Conservation (phyloP, 2,329 filamentous ascomycete species). For the Trichoderma semiorbis region DNA sequence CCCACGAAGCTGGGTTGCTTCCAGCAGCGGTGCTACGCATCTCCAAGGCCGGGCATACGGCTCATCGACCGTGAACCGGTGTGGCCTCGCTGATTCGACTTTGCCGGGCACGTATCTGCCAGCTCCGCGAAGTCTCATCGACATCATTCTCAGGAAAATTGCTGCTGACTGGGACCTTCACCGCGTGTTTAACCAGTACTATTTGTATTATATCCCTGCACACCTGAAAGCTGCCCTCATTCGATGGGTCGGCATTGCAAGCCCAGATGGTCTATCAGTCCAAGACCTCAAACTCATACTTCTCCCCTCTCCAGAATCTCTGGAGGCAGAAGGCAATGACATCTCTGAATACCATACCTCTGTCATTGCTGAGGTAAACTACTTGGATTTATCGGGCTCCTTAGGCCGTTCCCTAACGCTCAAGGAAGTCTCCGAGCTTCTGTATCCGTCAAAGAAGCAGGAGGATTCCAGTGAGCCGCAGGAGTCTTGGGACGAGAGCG, state of each 20-base stretch:
- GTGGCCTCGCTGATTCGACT: conserved; percentile 19
- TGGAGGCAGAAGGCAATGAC: conserved; percentile 21
- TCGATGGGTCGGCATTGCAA: conserved; percentile 45
- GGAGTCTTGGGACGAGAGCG: conserved; percentile 53
- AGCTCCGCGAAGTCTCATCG: conserved; percentile 47
- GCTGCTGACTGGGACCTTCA: conserved; percentile 55
- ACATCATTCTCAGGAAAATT: conserved; percentile 48
- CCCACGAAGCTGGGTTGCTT: conserved; percentile 52
- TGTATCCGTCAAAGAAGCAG: conserved; percentile 40
- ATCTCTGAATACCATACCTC: neutral
- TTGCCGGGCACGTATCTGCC: conserved; percentile 48
- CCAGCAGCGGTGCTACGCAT: conserved; percentile 25
- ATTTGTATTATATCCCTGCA: conserved; percentile 54
- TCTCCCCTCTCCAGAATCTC: conserved; percentile 30
- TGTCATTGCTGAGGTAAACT: conserved; percentile 39
- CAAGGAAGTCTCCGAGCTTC: conserved; percentile 49
- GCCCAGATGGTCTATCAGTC: conserved; percentile 46
- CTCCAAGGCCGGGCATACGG: conserved; percentile 19
- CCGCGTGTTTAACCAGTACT: conserved; percentile 53
- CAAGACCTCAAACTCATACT: conserved; percentile 50
- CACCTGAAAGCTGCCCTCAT: conserved; percentile 51
- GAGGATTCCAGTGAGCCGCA: conserved; percentile 32
- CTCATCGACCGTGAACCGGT: conserved; percentile 23
- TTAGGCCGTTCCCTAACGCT: conserved; percentile 49
- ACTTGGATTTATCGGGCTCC: conserved; percentile 53